A percentile compares a stretch with the other conserved stretches of the same genome.
These are phyloP conservation scores for Aspergillus pseudoglaucus DNA, from an alignment of 2,329 filamentous ascomycete genomes.

Conservation along the genomic window DNA sequence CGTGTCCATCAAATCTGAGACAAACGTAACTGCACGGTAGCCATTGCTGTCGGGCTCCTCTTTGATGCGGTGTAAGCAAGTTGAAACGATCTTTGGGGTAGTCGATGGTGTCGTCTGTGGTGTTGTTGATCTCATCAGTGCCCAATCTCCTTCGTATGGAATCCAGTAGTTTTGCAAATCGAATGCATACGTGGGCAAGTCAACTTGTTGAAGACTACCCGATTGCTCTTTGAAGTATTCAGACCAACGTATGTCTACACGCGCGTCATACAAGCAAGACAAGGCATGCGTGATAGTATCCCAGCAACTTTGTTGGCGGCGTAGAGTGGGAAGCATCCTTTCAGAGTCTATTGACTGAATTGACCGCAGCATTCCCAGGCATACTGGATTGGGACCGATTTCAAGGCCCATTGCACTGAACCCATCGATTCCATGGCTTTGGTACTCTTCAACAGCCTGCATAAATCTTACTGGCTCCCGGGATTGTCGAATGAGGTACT, in stretches of 20 bases:
- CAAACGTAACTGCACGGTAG: not conserved
- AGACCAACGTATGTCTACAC: conserved; percentile 61
- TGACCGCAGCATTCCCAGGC: conserved; percentile 63
- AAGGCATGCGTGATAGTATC: conserved; percentile 57
- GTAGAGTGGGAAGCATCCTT: conserved; percentile 42
- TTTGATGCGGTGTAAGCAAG: conserved; percentile 50
- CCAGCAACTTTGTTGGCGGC: conserved; percentile 57
- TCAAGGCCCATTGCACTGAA: conserved; percentile 66
- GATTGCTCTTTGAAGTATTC: conserved; percentile 62
- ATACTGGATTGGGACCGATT: conserved; percentile 65
- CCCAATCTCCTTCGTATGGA: conserved; percentile 65
- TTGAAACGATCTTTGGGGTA: conserved; percentile 27
- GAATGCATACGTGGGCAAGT: conserved; percentile 62
- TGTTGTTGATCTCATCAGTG: not conserved
- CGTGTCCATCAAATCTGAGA: not conserved
- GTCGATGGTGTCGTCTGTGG: not conserved
- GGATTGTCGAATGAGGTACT: conserved; percentile 59
- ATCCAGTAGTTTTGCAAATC: conserved; percentile 69
- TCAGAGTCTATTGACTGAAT: conserved; percentile 28
- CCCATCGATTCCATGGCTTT: conserved; percentile 53
- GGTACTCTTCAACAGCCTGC: conserved; percentile 53
- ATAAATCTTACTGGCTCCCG: conserved; percentile 65
- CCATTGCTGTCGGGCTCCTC: conserved; percentile 54
- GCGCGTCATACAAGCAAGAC: conserved; percentile 56
- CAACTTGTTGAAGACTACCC: conserved; percentile 51